phyloP scores from a whole-genome alignment of 176 grass and related monocot species.

The Rhynchospora breviuscula region DNA sequence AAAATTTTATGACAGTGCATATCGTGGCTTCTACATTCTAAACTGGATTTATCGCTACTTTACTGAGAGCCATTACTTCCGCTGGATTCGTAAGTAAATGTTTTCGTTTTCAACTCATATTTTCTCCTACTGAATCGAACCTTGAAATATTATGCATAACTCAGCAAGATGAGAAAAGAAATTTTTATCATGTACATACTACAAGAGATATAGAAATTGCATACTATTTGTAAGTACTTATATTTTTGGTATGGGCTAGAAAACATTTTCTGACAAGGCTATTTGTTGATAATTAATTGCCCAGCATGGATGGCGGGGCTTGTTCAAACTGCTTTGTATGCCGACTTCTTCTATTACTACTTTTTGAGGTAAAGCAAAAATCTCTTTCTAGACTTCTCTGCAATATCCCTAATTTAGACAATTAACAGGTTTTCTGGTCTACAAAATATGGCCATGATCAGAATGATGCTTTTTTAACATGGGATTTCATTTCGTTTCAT shows the following conservation, averaged over 20 bases:
- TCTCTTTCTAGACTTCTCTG: not conserved
- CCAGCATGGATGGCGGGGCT: slow-evolving; percentile 92
- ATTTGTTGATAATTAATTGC: not conserved
- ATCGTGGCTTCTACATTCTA: slow-evolving; percentile 85
- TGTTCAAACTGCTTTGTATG: slow-evolving; percentile 84
- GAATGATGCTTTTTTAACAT: too few relatives aligned
- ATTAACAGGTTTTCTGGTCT: not conserved
- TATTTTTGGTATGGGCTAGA: not conserved
- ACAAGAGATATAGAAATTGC: not conserved
- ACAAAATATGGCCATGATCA: too few relatives aligned
- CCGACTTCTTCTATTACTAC: slow-evolving; percentile 98
- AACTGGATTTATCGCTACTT: slow-evolving; percentile 97
- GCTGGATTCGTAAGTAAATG: slow-evolving; percentile 70
- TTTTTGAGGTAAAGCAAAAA: slow-evolving; percentile 67
- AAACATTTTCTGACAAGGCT: not conserved
- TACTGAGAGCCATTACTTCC: slow-evolving; percentile 58
- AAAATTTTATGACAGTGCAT: slow-evolving; percentile 44
- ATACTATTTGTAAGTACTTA: not conserved
- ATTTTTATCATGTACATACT: not conserved
- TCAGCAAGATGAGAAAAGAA: not conserved
- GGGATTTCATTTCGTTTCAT: too few relatives aligned
- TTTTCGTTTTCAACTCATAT: slow-evolving; percentile 1
- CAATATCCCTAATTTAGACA: not conserved
- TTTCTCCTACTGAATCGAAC: not conserved
- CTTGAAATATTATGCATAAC: not conserved